phyloP scores from a whole-genome alignment of 75 land plant genomes.

The Adiantum capillusveneris region DNA sequence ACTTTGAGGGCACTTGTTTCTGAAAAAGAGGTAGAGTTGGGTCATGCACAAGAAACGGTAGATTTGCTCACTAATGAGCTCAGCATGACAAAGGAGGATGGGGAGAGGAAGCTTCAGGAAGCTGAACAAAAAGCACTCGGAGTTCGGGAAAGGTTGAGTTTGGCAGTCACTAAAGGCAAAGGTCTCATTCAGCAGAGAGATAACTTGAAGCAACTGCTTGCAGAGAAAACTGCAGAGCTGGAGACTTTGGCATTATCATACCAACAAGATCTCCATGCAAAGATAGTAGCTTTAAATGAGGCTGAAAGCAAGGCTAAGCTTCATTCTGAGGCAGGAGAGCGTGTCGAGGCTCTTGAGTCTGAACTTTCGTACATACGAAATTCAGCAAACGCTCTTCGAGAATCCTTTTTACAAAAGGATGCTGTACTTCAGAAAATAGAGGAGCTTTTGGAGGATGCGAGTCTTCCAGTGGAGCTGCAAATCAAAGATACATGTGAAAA shows the following conservation, averaged over 20 bases:
- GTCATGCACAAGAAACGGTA: constrained; percentile 27
- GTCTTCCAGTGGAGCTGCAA: constrained; percentile 63
- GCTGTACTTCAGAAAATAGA: constrained; percentile 75
- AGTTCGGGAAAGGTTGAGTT: constrained; percentile 83
- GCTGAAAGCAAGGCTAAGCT: constrained; percentile 49
- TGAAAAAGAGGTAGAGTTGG: constrained; percentile 31
- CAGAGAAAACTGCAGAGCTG: constrained; percentile 57
- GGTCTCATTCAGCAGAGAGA: constrained; percentile 82
- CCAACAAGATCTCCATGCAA: constrained; percentile 38
- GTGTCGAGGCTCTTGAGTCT: constrained; percentile 72
- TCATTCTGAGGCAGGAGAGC: constrained; percentile 60
- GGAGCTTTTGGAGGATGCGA: constrained; percentile 64
- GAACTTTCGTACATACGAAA: constrained; percentile 80
- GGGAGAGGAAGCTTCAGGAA: constrained; percentile 41
- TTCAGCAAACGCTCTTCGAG: constrained; percentile 69
- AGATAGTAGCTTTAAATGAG: constrained; percentile 48
- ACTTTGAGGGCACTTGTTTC: constrained; percentile 4
- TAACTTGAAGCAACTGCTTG: constrained; percentile 63
- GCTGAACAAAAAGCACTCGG: constrained; percentile 69
- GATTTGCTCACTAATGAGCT: constrained; percentile 32
- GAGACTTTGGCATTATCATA: constrained; percentile 32
- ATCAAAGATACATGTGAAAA: constrained; percentile 54
- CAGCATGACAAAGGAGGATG: constrained; percentile 16
- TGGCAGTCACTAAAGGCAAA: constrained; percentile 93
- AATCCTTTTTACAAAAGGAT: constrained; percentile 71